Evolutionary conservation across 1,139 yeast genomes (phyloP).

Genomic region (Lodderomyces theae): DNA sequence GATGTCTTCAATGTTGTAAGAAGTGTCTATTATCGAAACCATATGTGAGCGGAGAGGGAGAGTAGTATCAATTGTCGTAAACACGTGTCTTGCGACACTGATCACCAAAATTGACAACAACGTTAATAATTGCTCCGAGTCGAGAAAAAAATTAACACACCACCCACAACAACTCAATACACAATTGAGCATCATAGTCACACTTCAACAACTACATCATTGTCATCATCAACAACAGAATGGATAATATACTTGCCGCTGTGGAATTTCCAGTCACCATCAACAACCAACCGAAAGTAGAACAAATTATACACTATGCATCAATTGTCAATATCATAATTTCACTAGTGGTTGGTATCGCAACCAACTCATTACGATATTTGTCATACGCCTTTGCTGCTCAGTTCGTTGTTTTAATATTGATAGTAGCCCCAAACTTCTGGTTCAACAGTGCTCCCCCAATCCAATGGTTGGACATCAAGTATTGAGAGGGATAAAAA

Average conservation of each 20-base stretch:
- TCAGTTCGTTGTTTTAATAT: constrained; percentile 13
- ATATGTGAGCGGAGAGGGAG: too few relatives aligned
- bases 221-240: background rate
- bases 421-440: constrained; percentile 16
- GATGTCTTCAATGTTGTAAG: too few relatives aligned
- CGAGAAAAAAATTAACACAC: too few relatives aligned
- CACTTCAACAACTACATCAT: background rate
- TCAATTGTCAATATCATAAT: constrained; percentile 11
- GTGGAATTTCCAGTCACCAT: constrained; percentile 18
- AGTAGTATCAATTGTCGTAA: too few relatives aligned
- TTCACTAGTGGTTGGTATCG: constrained; percentile 14
- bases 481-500: constrained; percentile 4
- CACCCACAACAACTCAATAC: background rate
- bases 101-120: too few relatives aligned
- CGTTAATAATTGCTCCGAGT: too few relatives aligned
- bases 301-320: constrained; percentile 10
- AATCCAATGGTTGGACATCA: constrained; percentile 15
- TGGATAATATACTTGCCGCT: constrained; percentile 10
- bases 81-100: too few relatives aligned
- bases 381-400: constrained; percentile 12
- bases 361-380: constrained; percentile 11
- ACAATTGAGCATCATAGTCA: background rate
- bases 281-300: constrained; percentile 16
- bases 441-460: constrained; percentile 12
- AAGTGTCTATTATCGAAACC: too few relatives aligned